Base-by-base conservation (phyloP, 176 grass and related monocot species). In the Aegilops longissima region DNA sequence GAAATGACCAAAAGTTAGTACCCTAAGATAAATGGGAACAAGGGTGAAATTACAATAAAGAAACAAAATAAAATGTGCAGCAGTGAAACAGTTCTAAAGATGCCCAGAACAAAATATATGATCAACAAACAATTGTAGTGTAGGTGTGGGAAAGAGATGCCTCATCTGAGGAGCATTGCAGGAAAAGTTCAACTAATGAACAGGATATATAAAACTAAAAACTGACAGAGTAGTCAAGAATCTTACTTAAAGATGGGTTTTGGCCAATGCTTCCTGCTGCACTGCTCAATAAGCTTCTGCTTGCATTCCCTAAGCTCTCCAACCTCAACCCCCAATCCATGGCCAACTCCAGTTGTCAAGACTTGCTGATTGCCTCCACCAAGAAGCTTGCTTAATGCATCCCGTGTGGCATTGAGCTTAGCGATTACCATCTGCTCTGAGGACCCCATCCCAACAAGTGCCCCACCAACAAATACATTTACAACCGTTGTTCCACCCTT, bases 401-500 rank as follows among this genome's bases (percentile, higher is more conserved):
- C 89, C 58, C 91, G 90, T 23, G 91, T 86, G 7, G 91, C 95
- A 80, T 95, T 98, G 23, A 98, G 91, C 79, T 88, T 98, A 52
- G 93, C 91, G 70, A 98, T 95, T 25, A 35, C 80, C 89, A 90
- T 95, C 62, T 98, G 93, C 24, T 93, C 80, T 1, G 95, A 98
- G 52, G 73, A 90, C 13, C 91, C 93, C 79, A 83, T 88, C 47
- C 91, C 95, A 58, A 98, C 72, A 8, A 98, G 80, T 35, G 77
- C 61, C 20, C 83, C 79, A 36, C 81, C 89, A 54, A 95, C 54
- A 87, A 95, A 82, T 61, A 93, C 86, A 81, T 93, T 93, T 73
- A 88, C 89, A 40, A 85, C 62, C 6, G 80, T 87, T 27, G 58
- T 83, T 64, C 90, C 84, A 82, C 70, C 91, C 30, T 79, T 95